Evolutionary conservation across 306 rosid species (phyloP), one percentile per base, ranked within the genome.

Genomic region (Carpinus fangiana): DNA sequence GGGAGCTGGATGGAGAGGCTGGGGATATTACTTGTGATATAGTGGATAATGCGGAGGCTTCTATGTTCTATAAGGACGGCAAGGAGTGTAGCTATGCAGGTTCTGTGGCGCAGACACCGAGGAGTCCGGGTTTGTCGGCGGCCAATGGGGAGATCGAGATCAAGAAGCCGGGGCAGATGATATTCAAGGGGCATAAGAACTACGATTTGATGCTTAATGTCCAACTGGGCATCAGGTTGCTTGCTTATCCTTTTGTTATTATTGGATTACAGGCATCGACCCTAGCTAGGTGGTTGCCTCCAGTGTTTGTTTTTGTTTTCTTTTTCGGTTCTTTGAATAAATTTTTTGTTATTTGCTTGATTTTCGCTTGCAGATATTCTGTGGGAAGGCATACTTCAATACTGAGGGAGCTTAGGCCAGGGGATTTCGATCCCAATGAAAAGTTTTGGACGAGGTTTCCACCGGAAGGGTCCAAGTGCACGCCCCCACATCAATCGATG

Each of bases 11-110:
- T 71, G 88, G 83, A 0, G 90, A 87, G 76, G 90, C 88, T 75
- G 90, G 86, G 8, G 91, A 88, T 73, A 87, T 88, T 4, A 86
- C 89, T 8, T 88, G 91, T 72, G 91, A 88, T 38, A 84, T 87
- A 55, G 86, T 87, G 70, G 86, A 83, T 68, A 79, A 75, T 76
- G 73, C 76, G 26, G 86, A 87, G 45, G 82, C 88, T 0, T 84
- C 87, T 74, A 73, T 80, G 80, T 74, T 87, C 53, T 84, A 75
- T 41, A 81, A 73, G 36, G 89, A 88, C 70, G 88, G 76, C 14
- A n/a, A 76, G 67, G 87, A 85, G 45, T 83, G 61, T 5, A 77
- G 73, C 28, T 86, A 73, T 46, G 78, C 74, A 17, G 79, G 77
- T 9, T 70, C 48, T 17, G 26, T 7, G n/a, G 57, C 73, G 4